Evolutionary conservation across 129 eudicot species (phyloP).

Genomic region (Escallonia rubra): DNA sequence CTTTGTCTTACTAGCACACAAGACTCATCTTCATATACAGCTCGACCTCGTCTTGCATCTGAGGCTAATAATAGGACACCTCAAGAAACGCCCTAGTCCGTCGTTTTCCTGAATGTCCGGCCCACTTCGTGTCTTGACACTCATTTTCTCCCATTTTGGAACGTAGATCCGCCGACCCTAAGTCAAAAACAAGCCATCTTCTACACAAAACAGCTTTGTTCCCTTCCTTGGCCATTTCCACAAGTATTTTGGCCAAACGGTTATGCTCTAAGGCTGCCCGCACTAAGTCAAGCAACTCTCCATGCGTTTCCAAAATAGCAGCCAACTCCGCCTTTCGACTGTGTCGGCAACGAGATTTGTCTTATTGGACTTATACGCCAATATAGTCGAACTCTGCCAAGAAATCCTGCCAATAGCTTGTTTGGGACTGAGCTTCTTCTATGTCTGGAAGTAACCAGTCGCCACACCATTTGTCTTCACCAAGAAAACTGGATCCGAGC

Average conservation of each 20-base stretch:
- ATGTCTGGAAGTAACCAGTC: too few species aligned
- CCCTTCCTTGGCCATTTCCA: too few species aligned
- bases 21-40: slow-evolving; percentile 1
- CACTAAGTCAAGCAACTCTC: background rate
- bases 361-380: background rate
- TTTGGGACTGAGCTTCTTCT: background rate
- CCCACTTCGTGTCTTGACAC: background rate
- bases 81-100: background rate
- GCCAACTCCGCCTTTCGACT: too few species aligned
- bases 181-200: background rate
- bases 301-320: too few species aligned
- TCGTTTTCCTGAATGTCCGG: slow-evolving; percentile 4
- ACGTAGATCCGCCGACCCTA: background rate
- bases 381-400: background rate
- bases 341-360: too few species aligned
- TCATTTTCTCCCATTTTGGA: background rate
- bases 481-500: too few species aligned
- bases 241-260: background rate
- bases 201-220: background rate
- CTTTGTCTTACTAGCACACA: too few species aligned
- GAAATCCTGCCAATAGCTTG: background rate
- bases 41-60: slow-evolving; percentile 10
- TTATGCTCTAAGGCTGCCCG: background rate
- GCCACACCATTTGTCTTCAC: too few species aligned
- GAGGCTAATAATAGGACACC: background rate